phyloP scores from a whole-genome alignment of 176 grass and related monocot species.

The Oryza meridionalis region DNA sequence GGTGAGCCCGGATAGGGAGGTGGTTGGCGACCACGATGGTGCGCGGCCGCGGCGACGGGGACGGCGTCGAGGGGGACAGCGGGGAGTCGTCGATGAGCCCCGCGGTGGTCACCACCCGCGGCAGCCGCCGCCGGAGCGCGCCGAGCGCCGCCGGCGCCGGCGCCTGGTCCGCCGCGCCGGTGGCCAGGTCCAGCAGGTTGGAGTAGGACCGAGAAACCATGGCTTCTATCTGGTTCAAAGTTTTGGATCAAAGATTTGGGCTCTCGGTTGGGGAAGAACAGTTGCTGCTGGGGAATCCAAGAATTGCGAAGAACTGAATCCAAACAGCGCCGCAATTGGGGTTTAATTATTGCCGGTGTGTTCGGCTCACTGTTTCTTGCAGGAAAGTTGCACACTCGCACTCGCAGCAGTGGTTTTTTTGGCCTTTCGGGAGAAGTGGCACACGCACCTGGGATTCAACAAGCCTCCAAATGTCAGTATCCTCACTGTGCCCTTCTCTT shows the following conservation, averaged over 20 bases:
- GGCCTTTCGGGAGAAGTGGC: background rate
- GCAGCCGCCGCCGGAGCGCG: constrained; percentile 68
- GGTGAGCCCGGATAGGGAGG: constrained; percentile 66
- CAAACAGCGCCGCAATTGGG: background rate
- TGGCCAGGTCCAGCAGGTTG: constrained; percentile 88
- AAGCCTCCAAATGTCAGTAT: constrained; percentile 25
- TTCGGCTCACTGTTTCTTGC: constrained; percentile 13
- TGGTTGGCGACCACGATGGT: constrained; percentile 95
- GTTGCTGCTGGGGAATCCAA: constrained; percentile 27
- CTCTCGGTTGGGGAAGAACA: background rate
- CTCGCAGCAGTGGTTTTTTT: background rate
- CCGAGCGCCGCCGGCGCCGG: constrained; percentile 51
- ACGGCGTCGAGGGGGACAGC: constrained; percentile 52
- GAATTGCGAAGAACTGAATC: background rate
- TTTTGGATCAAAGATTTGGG: constrained; percentile 24
- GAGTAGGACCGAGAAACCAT: constrained; percentile 93
- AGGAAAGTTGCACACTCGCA: constrained; percentile 14
- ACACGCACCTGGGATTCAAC: constrained; percentile 17
- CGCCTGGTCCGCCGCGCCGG: constrained; percentile 72
- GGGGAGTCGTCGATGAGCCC: constrained; percentile 81
- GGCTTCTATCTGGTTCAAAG: background rate
- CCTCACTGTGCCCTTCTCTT: background rate
- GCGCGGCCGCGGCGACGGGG: constrained; percentile 64
- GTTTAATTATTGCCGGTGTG: background rate
- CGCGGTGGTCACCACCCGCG: constrained; percentile 71